These are phyloP conservation scores for Didymosphaeria variabile DNA, from an alignment of 2,329 filamentous ascomycete species.

Conservation along the genomic window DNA sequence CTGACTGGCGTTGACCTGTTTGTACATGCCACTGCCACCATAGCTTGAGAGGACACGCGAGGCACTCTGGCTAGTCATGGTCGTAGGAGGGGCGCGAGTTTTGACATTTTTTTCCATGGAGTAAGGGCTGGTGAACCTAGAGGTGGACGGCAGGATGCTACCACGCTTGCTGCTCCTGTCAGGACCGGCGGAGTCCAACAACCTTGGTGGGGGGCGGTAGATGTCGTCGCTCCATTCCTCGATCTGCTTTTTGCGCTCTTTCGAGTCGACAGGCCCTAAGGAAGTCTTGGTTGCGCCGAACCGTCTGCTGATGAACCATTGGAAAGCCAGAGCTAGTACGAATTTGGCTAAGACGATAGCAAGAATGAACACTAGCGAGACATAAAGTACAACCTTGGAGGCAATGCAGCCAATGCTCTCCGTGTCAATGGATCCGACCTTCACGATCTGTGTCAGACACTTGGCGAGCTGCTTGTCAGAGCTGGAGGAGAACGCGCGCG, in stretches of 20 bases:
- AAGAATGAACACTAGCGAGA: slow-evolving; percentile 90
- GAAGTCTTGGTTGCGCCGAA: slow-evolving; percentile 89
- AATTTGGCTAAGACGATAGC: slow-evolving; percentile 89
- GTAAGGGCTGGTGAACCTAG: slow-evolving; percentile 91
- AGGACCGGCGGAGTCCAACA: slow-evolving; percentile 74
- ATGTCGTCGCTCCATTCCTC: slow-evolving; percentile 99
- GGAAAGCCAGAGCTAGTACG: slow-evolving; percentile 86
- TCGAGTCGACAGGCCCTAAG: slow-evolving; percentile 75
- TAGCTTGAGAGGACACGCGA: slow-evolving; percentile 73
- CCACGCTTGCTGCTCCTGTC: slow-evolving; percentile 81
- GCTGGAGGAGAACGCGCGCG: slow-evolving; percentile 81
- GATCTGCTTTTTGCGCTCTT: slow-evolving; percentile 89
- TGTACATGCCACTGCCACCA: slow-evolving; percentile 68
- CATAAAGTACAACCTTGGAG: slow-evolving; percentile 94
- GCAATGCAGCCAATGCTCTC: slow-evolving; percentile 97
- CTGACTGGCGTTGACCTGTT: slow-evolving; percentile 64
- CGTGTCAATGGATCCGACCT: slow-evolving; percentile 94
- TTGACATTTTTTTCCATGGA: slow-evolving; percentile 70
- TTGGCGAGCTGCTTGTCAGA: slow-evolving; percentile 82
- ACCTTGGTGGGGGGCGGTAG: slow-evolving; percentile 85
- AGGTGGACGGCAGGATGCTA: slow-evolving; percentile 90
- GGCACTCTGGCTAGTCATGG: slow-evolving; percentile 91
- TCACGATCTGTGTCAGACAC: slow-evolving; percentile 93
- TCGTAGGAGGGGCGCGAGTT: slow-evolving; percentile 74
- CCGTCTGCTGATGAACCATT: slow-evolving; percentile 91